phyloP scores from a whole-genome alignment of 1,284 basidiomycete species.

The Lentinus polychrous region DNA sequence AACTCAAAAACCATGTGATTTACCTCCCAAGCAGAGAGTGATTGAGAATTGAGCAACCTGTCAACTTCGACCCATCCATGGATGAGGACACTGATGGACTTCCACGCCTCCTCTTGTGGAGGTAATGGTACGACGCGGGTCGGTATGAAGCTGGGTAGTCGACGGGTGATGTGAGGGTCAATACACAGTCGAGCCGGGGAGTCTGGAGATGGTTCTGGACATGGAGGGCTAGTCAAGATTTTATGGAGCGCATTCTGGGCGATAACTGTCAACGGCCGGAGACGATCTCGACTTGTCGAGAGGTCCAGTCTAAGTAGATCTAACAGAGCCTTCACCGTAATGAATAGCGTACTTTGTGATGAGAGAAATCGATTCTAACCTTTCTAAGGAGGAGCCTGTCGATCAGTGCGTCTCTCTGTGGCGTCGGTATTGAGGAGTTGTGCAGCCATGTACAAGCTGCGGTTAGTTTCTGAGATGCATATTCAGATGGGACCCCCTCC shows the following conservation, averaged over 20 bases:
- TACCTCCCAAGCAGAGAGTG: constrained; percentile 60
- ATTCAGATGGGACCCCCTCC: constrained; percentile 58
- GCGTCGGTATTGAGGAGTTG: constrained; percentile 24
- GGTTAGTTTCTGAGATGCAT: constrained; percentile 55
- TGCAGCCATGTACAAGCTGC: constrained; percentile 45
- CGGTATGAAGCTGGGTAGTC: constrained; percentile 70
- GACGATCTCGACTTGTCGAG: constrained; percentile 27
- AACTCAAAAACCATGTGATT: constrained; percentile 2
- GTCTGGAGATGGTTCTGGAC: constrained; percentile 28
- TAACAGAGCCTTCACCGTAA: constrained; percentile 33
- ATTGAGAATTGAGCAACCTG: constrained; percentile 36
- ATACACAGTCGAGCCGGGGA: constrained; percentile 55
- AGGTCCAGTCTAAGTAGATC: constrained; percentile 43
- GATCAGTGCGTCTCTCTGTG: constrained; percentile 31
- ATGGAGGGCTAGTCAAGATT: constrained; percentile 31
- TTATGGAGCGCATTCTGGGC: constrained; percentile 37
- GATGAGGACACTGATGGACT: constrained; percentile 41
- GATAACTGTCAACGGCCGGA: constrained; percentile 30
- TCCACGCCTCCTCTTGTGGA: constrained; percentile 44
- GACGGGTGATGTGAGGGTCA: constrained; percentile 63
- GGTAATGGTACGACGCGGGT: constrained; percentile 56
- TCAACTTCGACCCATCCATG: constrained; percentile 52
- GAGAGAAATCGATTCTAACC: constrained; percentile 28
- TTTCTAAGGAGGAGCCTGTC: constrained; percentile 52
- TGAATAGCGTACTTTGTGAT: not conserved